These are phyloP conservation scores for Cladosporium sp. DNA, from an alignment of 2,329 filamentous ascomycete genomes.

Conservation along the genomic window DNA sequence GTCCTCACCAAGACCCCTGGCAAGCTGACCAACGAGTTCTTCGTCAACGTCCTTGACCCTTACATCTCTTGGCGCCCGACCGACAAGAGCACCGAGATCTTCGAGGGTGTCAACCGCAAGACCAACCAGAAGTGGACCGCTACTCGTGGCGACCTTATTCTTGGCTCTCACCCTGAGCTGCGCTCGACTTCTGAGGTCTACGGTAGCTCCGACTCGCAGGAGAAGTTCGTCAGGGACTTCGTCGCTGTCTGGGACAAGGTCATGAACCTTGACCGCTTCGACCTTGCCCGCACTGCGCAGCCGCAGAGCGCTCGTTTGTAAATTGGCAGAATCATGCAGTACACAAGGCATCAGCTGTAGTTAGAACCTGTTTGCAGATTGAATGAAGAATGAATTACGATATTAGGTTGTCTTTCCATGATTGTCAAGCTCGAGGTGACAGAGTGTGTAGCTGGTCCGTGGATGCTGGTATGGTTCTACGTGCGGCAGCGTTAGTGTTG, in stretches of 20 bases:
- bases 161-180: conserved; percentile 71
- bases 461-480: too few species aligned
- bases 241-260: conserved; percentile 70
- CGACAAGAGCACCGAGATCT: conserved; percentile 51
- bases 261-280: conserved; percentile 69
- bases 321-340: background rate
- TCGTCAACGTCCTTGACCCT: conserved; percentile 71
- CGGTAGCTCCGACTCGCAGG: conserved; percentile 53
- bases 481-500: too few species aligned
- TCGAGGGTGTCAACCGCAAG: conserved; percentile 62
- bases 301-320: conserved; percentile 15
- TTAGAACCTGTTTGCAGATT: background rate
- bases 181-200: conserved; percentile 69
- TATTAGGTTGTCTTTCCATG: too few species aligned
- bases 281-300: conserved; percentile 36
- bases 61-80: conserved; percentile 60
- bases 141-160: conserved; percentile 65
- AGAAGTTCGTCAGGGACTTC: conserved; percentile 69
- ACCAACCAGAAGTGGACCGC: conserved; percentile 65
- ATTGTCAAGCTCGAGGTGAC: too few species aligned
- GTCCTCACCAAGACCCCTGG: conserved; percentile 67
- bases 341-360: background rate
- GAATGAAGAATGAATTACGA: conserved; percentile 7
- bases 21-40: conserved; percentile 74
- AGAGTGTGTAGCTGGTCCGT: too few species aligned